Base-by-base conservation (phyloP, 73 alveolate species). In the Loxodes magnus region DNA sequence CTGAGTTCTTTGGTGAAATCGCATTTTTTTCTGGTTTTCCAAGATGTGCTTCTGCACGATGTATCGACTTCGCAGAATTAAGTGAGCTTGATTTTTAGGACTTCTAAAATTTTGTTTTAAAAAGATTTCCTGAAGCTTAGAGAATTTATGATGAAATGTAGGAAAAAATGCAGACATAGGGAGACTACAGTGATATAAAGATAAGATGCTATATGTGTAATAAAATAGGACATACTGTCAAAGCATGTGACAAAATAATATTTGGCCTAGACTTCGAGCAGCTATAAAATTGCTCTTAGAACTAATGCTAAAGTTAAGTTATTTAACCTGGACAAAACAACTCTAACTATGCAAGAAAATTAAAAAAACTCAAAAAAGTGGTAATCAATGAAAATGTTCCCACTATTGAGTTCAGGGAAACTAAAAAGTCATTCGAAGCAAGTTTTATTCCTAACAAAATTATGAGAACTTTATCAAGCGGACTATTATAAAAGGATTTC, bases 1-100 rank as follows among this genome's bases (percentile, higher is more conserved):
- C 56, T 5, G 71, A 56, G 26, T 60, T 50, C 56, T 60, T 75
- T 36, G 89, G 89, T 5, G 89, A 75, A 30, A 43, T 74, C 36
- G 39, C 63, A 15, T 75, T 75, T 69, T 69, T 75, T 48, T 37
- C 74, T 1, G 56, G 55, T 6, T 3, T 23, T 6, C 26, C 24
- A 6, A 10, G 89, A 21, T 33, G 28, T 16, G 71, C 74, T 0
- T 31, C 89, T 6, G 89, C 80, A 1, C 41, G 74, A 31, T 50
- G 69, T 1, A 42, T 69, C 42, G 83, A 64, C 4, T 73, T 73
- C 56, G 53, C 80, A 9, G 87, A 73, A 25, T 74, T 73, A 12
- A 59, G 64, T 27, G 35, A 48, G 10, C 19, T 73, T 28, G 35
- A 30, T 12, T 48, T 43, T 22, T 59, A 56, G 28, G 33, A 55